Evolutionary conservation across 352 stramenopile species (phyloP), one percentile per base, ranked within the genome.

Genomic region (Globisporangium emineosum): DNA sequence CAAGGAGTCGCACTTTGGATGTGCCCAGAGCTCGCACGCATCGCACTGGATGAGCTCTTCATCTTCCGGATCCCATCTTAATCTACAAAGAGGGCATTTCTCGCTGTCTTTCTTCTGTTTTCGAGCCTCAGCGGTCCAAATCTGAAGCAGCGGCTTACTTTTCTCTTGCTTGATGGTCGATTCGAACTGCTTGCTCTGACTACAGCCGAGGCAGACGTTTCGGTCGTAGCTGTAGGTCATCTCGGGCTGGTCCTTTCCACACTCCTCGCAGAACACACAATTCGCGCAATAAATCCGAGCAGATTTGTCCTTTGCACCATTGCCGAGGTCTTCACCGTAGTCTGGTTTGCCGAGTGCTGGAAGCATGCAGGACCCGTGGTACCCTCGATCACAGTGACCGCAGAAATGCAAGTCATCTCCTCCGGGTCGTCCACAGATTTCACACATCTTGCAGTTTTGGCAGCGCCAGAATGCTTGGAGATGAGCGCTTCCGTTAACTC

Each of bases 401-500:
- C 77, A 88, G 19, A 78, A 52, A 9, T 78, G 50, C 27, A 86
- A 57, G 30, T 69, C 66, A 27, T 76, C 68, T 8, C 56, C 47
- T 1, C 67, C 78, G 17, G 84, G 76, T 56, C 84, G 77, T 2
- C 90, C 90, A 40, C 92, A 98, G 33, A 97, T 78, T 66, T 98
- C 94, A 66, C 96, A 99, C 65, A 98, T 88, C 60, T 98, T 98
- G 72, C 96, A 99, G 75, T 98, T 99, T 0, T 70, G 72, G 69
- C 96, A 99, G 23, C 95, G 83, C 95, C 95, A 98, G 35, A 84
- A 92, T 23, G 79, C 76, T 27, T 86, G 72, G 8, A 97, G 72
- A 30, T 81, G 76, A 0, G 82, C 67, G 21, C 73, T 81, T n/a
- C 60, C 58, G n/a, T 69, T 57, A 1, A 82, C 19, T 0, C 71